Conservation (phyloP, 1,284 basidiomycete species). For the Irpex sp. region DNA sequence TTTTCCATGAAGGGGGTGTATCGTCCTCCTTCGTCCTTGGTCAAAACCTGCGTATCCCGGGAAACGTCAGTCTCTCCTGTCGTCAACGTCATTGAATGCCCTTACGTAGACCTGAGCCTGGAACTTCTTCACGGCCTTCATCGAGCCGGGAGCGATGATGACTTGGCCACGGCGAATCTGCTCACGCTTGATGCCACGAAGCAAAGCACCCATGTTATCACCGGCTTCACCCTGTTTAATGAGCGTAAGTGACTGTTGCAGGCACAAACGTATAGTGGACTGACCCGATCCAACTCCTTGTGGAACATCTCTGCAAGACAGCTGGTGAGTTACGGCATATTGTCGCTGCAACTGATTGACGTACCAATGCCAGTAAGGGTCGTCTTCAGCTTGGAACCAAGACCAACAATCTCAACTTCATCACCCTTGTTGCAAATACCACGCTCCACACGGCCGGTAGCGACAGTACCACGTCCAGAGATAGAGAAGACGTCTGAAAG, state of each 20-base stretch:
- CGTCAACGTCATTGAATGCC: slow-evolving; percentile 10
- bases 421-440: slow-evolving; percentile 89
- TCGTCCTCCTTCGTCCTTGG: slow-evolving; percentile 97
- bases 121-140: slow-evolving; percentile 95
- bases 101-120: slow-evolving; percentile 84
- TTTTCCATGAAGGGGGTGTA: slow-evolving; percentile 97
- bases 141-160: slow-evolving; percentile 84
- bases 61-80: background rate
- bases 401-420: slow-evolving; percentile 92
- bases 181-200: slow-evolving; percentile 97
- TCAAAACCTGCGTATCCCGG: slow-evolving; percentile 59
- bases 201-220: slow-evolving; percentile 98
- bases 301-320: slow-evolving; percentile 89
- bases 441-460: slow-evolving; percentile 92
- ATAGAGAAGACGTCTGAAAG: slow-evolving; percentile 94
- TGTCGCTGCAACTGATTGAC: slow-evolving; percentile 18
- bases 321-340: slow-evolving; percentile 5
- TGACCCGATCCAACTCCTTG: slow-evolving; percentile 93
- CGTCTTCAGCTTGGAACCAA: slow-evolving; percentile 84
- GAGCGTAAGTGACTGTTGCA: slow-evolving; percentile 2
- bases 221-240: slow-evolving; percentile 81
- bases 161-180: slow-evolving; percentile 94
- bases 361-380: slow-evolving; percentile 92
- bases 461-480: slow-evolving; percentile 97
- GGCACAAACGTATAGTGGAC: slow-evolving; percentile 14